phyloP scores from a whole-genome alignment of 164 flowering plant genomes.

The Macadamia tetraphylla region DNA sequence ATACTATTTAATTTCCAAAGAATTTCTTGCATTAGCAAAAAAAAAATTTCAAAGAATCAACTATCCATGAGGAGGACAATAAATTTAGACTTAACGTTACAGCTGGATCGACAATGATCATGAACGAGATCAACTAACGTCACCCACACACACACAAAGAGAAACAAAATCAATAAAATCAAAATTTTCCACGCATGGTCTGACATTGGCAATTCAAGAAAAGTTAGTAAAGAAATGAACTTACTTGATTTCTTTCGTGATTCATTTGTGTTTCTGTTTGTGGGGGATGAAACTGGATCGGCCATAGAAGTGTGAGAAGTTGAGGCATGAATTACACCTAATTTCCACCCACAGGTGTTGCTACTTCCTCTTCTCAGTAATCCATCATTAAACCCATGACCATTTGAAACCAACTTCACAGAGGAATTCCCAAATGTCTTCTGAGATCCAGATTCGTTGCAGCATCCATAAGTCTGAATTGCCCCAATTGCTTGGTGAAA shows the following conservation, averaged over 20 bases:
- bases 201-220: not conserved
- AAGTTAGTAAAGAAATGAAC: constrained; percentile 1
- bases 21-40: too few relatives aligned
- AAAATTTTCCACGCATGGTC: too few relatives aligned
- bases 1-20: not conserved
- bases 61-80: not conserved
- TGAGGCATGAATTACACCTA: constrained; percentile 43
- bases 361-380: constrained; percentile 20
- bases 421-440: constrained; percentile 27
- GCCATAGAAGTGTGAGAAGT: constrained; percentile 46
- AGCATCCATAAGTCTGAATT: constrained; percentile 31
- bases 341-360: constrained; percentile 23
- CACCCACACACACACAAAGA: too few relatives aligned
- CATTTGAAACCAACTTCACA: constrained; percentile 30
- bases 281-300: constrained; percentile 48
- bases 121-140: too few relatives aligned
- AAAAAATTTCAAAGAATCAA: not conserved
- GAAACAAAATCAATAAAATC: too few relatives aligned
- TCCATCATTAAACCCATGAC: constrained; percentile 21
- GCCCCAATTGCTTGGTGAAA: constrained; percentile 45
- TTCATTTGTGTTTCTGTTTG: constrained; percentile 32
- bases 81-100: too few relatives aligned
- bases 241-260: constrained; percentile 71
- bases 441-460: constrained; percentile 15
- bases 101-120: not conserved